Base-by-base conservation (phyloP, 202 grass and related monocot species). In the Brachypodium distachyon region DNA sequence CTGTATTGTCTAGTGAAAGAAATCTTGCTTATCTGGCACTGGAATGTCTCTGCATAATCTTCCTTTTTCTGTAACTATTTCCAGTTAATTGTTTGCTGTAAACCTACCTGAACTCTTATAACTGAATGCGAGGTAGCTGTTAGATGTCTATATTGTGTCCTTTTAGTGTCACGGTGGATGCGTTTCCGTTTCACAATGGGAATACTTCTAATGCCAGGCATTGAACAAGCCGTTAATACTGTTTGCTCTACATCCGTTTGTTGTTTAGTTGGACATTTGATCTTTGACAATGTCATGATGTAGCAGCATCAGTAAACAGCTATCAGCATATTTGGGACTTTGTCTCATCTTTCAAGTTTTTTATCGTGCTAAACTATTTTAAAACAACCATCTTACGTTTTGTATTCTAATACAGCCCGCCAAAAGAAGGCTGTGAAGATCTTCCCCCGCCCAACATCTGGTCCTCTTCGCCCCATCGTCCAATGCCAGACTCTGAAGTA, bases 391-490 rank as follows among this genome's bases (percentile, higher is more conserved):
- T 55, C 32, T 2, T 43, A 46, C 54, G 7, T 57, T 62, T 17
- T 55, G 1, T 44, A 2, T 32, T 43, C 57, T 0, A 49, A 7
- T 41, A 22, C 69, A 97, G 94, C 94, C 77, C 91, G 94, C 4
- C 94, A 97, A 44, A 94, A 86, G 82, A 97, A 97, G 80, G 94
- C 91, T 25, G 91, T 92, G 28, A 94, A 97, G 79, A 92, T 94
- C 52, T 97, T 97, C 73, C 94, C 94, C n/a, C 91, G 91, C 27
- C 94, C 94, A n/a, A 97, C 91, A 25, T 77, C 91, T 22, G 94
- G 94, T 0, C 89, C 87, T 5, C 82, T 97, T 53, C 94, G 84
- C 13, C 94, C 94, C 56, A 67, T 94, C 27, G 94, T 97, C 16
- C 94, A 94, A 56, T 97, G 94, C 53, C 94, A 94, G 67, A 88